Evolutionary conservation across 805 yeast genomes (phyloP).

Genomic region (Kazachstania africana): DNA sequence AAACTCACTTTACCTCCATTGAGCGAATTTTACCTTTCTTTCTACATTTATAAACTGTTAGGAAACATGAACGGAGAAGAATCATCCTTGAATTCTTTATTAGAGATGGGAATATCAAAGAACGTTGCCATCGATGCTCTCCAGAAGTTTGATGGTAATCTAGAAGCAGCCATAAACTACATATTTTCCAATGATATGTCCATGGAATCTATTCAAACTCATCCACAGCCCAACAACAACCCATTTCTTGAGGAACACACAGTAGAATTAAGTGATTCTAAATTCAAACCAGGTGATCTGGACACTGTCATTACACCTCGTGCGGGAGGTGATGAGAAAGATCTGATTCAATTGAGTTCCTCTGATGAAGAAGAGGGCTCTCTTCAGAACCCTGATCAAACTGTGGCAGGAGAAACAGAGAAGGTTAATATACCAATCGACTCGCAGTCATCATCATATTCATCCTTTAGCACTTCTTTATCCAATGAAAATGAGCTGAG

Average conservation of each 20-base stretch:
- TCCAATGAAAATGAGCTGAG: too few relatives aligned
- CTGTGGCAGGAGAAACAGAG: too few relatives aligned
- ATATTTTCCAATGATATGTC: constrained; percentile 20
- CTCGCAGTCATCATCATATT: neutral
- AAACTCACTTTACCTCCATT: too few relatives aligned
- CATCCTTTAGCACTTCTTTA: neutral
- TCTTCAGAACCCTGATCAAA: too few relatives aligned
- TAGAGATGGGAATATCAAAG: constrained; percentile 60
- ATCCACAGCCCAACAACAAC: neutral
- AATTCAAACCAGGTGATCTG: constrained; percentile 1
- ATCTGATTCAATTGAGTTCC: too few relatives aligned
- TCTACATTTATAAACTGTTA: too few relatives aligned
- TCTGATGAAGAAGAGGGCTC: too few relatives aligned
- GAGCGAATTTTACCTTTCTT: too few relatives aligned
- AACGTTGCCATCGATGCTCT: constrained; percentile 56
- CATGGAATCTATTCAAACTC: neutral
- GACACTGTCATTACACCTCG: neutral
- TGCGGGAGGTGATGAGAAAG: too few relatives aligned
- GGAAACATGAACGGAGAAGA: too few relatives aligned
- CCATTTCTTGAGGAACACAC: neutral
- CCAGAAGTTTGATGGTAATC: constrained; percentile 35
- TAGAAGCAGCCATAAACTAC: constrained; percentile 49
- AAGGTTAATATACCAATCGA: neutral
- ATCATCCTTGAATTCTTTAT: constrained; percentile 27
- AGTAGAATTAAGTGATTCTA: neutral